phyloP scores from a whole-genome alignment of 1,139 yeast genomes.

The Zygosaccharomyces sapae region DNA sequence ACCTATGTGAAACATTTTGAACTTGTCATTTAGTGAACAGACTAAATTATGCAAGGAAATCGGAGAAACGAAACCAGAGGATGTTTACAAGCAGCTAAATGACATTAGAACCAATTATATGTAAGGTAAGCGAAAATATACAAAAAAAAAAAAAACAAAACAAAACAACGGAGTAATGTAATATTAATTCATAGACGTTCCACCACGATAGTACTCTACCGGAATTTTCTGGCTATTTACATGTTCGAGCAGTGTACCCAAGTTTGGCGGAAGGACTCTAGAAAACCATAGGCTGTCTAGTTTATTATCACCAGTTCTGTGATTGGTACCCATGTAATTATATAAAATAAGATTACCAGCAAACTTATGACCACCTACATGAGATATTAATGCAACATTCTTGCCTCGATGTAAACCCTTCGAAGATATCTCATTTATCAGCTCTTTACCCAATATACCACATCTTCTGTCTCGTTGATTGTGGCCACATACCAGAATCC shows the following conservation, averaged over 20 bases:
- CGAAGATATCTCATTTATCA: constrained; percentile 11
- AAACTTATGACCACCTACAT: constrained; percentile 31
- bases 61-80: constrained; percentile 12
- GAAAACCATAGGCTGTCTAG: constrained; percentile 29
- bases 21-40: constrained; percentile 22
- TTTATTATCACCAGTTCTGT: neutral
- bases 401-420: constrained; percentile 6
- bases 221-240: constrained; percentile 17
- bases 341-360: constrained; percentile 30
- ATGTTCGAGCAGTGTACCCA: constrained; percentile 13
- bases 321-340: constrained; percentile 8
- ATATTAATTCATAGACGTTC: constrained; percentile 13
- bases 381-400: constrained; percentile 25
- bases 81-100: constrained; percentile 19
- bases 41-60: constrained; percentile 18
- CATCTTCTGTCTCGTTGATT: constrained; percentile 28
- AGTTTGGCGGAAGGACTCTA: constrained; percentile 21
- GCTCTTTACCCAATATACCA: constrained; percentile 23
- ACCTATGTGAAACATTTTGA: constrained; percentile 54
- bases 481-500: constrained; percentile 29
- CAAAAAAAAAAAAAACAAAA: too few species aligned
- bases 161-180: neutral
- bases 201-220: constrained; percentile 24
- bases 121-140: constrained; percentile 15
- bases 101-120: constrained; percentile 30